phyloP scores from a whole-genome alignment of 306 rosid genomes.

The Vigna unguiculata region DNA sequence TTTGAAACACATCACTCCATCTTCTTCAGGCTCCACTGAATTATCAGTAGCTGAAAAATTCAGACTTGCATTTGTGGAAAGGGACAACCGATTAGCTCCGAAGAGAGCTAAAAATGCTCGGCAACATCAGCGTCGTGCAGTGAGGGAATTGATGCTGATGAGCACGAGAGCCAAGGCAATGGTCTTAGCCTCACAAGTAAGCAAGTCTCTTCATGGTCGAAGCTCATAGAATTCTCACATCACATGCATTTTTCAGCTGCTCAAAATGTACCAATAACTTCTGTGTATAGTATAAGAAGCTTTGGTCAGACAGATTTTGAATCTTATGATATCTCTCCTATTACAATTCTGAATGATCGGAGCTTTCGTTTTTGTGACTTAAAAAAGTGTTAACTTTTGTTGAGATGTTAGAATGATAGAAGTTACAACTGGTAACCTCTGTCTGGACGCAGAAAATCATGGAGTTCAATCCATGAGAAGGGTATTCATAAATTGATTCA shows the following conservation, averaged over 20 bases:
- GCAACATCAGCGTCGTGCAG: constrained; percentile 86
- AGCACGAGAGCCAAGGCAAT: constrained; percentile 75
- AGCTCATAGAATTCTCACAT: constrained; percentile 35
- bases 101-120: constrained; percentile 93
- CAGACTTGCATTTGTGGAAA: constrained; percentile 90
- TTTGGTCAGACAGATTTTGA: constrained; percentile 4
- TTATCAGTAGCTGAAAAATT: constrained; percentile 89
- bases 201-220: constrained; percentile 61
- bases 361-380: constrained; percentile 11
- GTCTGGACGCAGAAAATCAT: too few species aligned
- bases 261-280: constrained; percentile 32
- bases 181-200: constrained; percentile 74
- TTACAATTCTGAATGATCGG: constrained; percentile 9
- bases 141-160: constrained; percentile 71
- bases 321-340: not conserved
- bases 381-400: not conserved
- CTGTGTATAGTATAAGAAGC: constrained; percentile 37
- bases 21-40: constrained; percentile 52
- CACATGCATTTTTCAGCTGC: not conserved
- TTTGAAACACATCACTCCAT: constrained; percentile 43
- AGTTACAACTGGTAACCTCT: too few species aligned
- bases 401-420: too few species aligned
- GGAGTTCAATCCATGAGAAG: too few species aligned
- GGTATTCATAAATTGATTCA: too few species aligned
- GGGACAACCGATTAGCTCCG: constrained; percentile 85